Percentiles rank a stretch among this genome's conserved stretches.
These are phyloP conservation scores for Parastagonospora avenae DNA, from an alignment of 2,329 filamentous ascomycete genomes.

Conservation along the genomic window DNA sequence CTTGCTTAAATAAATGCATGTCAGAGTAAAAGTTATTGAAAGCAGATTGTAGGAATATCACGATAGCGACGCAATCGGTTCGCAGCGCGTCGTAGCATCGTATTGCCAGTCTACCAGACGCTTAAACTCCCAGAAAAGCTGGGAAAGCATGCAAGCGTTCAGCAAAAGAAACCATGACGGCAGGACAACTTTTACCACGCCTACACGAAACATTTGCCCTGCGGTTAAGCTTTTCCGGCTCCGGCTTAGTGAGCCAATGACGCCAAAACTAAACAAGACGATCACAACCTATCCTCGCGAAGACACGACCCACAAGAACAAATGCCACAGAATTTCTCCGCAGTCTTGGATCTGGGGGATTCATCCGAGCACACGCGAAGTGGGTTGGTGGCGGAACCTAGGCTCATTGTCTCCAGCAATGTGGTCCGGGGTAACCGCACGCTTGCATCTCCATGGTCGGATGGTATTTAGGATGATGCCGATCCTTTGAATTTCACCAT, in stretches of 20 bases:
- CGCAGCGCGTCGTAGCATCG: no score
- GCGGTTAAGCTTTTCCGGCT: conserved; percentile 30
- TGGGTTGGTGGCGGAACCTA: conserved; percentile 7
- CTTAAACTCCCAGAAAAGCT: no score
- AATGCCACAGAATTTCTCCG: conserved; percentile 1
- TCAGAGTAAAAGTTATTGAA: no score
- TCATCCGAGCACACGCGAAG: conserved; percentile 16
- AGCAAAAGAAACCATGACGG: neutral
- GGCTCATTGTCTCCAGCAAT: conserved; percentile 3
- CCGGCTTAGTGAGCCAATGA: conserved; percentile 12
- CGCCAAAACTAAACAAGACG: conserved; percentile 2
- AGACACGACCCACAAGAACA: conserved; percentile 9
- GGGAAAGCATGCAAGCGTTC: neutral
- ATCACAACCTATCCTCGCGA: conserved; percentile 11
- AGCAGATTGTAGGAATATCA: no score
- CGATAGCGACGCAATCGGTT: no score
- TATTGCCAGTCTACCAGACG: no score
- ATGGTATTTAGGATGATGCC: conserved; percentile 5
- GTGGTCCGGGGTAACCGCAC: neutral
- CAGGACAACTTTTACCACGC: conserved; percentile 11
- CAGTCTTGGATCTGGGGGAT: conserved; percentile 1
- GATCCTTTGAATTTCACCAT: neutral
- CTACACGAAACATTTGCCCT: neutral
- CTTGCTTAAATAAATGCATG: no score
- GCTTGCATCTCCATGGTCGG: neutral